Evolutionary conservation across 2,329 filamentous ascomycete species (phyloP).

Genomic region (Aspergillus pseudotamarii): DNA sequence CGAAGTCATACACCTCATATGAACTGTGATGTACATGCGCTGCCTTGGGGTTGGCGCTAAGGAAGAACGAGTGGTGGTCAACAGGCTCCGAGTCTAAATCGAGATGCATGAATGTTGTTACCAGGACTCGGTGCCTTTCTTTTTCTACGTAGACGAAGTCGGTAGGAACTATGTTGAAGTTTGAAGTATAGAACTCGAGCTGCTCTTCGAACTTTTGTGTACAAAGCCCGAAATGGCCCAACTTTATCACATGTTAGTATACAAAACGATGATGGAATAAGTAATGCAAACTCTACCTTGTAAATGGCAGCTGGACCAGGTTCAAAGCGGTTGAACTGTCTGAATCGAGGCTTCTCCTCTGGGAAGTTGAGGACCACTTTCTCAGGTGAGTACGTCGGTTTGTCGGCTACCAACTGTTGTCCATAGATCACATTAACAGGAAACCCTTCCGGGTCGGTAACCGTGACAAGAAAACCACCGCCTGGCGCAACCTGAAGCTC

Average conservation of each 20-base stretch:
- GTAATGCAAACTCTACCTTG: constrained; percentile 24
- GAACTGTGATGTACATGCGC: constrained; percentile 53
- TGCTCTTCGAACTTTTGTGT: constrained; percentile 27
- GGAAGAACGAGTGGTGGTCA: constrained; percentile 59
- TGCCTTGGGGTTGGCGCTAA: constrained; percentile 32
- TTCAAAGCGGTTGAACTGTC: constrained; percentile 32
- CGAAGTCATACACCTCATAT: constrained; percentile 57
- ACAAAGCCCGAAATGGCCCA: constrained; percentile 34
- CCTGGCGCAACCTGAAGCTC: constrained; percentile 41
- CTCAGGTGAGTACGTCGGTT: constrained; percentile 5
- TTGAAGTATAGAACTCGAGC: constrained; percentile 32
- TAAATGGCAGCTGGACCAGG: constrained; percentile 35
- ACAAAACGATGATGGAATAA: not conserved
- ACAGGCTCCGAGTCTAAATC: constrained; percentile 51
- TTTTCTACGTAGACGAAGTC: constrained; percentile 33
- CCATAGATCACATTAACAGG: constrained; percentile 46
- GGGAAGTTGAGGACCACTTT: constrained; percentile 26
- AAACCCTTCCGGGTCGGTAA: constrained; percentile 46
- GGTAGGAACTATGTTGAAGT: constrained; percentile 35
- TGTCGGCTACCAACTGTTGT: constrained; percentile 28
- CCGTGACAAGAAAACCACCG: constrained; percentile 40
- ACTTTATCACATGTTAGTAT: constrained; percentile 12
- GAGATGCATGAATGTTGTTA: constrained; percentile 53
- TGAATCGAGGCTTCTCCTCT: constrained; percentile 31
- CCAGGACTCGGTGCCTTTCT: constrained; percentile 25